A percentile compares a stretch with the other conserved stretches of the same genome.
Conservation (phyloP, 2,329 filamentous ascomycete genomes). For the Colletotrichum ledebouriae region DNA sequence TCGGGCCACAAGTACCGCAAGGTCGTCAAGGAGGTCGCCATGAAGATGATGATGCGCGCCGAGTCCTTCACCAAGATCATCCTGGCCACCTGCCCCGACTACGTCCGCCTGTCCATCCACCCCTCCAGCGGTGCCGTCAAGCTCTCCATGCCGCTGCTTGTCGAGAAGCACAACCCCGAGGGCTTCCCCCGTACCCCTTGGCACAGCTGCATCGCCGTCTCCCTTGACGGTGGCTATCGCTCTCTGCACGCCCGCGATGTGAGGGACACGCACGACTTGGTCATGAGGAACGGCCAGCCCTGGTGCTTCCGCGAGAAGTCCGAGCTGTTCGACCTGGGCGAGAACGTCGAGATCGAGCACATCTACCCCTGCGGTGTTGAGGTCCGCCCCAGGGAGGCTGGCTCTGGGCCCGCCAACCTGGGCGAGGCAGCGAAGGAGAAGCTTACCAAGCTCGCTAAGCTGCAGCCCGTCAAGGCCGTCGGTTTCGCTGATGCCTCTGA, state of each 20-base stretch:
- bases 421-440: slow-evolving; percentile 26
- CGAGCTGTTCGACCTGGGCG: slow-evolving; percentile 45
- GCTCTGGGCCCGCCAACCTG: neutral
- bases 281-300: slow-evolving; percentile 51
- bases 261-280: slow-evolving; percentile 49
- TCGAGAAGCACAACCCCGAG: slow-evolving; percentile 44
- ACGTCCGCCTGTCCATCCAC: slow-evolving; percentile 45
- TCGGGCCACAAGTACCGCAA: slow-evolving; percentile 43
- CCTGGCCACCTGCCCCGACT: slow-evolving; percentile 36
- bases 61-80: slow-evolving; percentile 44
- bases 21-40: slow-evolving; percentile 42
- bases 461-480: slow-evolving; percentile 28
- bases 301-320: slow-evolving; percentile 54
- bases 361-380: slow-evolving; percentile 43
- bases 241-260: slow-evolving; percentile 44
- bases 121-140: slow-evolving; percentile 42
- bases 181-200: slow-evolving; percentile 49
- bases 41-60: slow-evolving; percentile 43
- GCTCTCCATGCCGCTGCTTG: slow-evolving; percentile 44
- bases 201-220: slow-evolving; percentile 52
- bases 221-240: slow-evolving; percentile 47
- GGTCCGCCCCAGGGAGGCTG: slow-evolving; percentile 18
- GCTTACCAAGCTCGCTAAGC: slow-evolving; percentile 24
- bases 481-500: slow-evolving; percentile 24
- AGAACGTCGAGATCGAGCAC: slow-evolving; percentile 42